phyloP scores from a whole-genome alignment of 1,284 basidiomycete species.

The Fomitiporia mediterranea region DNA sequence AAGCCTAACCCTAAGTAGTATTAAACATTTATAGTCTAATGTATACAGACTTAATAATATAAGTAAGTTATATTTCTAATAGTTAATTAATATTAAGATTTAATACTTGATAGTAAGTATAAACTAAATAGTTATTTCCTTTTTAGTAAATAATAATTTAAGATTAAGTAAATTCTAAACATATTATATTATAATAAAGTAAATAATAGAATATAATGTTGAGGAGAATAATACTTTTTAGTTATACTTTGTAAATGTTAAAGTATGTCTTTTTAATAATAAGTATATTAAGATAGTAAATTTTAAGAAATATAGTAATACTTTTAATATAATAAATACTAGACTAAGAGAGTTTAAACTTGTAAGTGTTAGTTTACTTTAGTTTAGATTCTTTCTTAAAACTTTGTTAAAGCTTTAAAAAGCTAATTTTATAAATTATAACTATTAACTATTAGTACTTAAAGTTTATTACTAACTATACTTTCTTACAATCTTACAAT shows the following conservation, averaged over 20 bases:
- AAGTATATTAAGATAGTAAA: not conserved
- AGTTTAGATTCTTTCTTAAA: too few relatives aligned
- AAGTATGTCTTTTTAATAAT: conserved; percentile 5
- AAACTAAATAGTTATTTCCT: conserved; percentile 86
- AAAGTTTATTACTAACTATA: too few relatives aligned
- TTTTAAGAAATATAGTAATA: not conserved
- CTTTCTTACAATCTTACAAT: too few relatives aligned
- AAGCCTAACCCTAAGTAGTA: too few relatives aligned
- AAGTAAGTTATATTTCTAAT: conserved; percentile 75
- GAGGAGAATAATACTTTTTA: conserved; percentile 54
- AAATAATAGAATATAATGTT: not conserved
- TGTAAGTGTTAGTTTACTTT: too few relatives aligned
- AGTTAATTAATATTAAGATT: not conserved
- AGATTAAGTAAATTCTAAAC: conserved; percentile 72
- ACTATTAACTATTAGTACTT: too few relatives aligned
- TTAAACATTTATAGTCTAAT: not conserved
- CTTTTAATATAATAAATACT: too few relatives aligned
- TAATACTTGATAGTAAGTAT: conserved; percentile 24
- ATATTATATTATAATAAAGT: not conserved
- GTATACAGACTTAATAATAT: conserved; percentile 70
- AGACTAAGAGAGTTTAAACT: too few relatives aligned
- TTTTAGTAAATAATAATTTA: conserved; percentile 79
- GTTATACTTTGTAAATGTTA: conserved; percentile 39
- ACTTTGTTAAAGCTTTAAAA: too few relatives aligned
- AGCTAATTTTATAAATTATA: too few relatives aligned